A percentile compares a stretch with the other conserved stretches of the same genome.
phyloP scores from a whole-genome alignment of 768 basidiomycete genomes.

The Auricularia cornea region DNA sequence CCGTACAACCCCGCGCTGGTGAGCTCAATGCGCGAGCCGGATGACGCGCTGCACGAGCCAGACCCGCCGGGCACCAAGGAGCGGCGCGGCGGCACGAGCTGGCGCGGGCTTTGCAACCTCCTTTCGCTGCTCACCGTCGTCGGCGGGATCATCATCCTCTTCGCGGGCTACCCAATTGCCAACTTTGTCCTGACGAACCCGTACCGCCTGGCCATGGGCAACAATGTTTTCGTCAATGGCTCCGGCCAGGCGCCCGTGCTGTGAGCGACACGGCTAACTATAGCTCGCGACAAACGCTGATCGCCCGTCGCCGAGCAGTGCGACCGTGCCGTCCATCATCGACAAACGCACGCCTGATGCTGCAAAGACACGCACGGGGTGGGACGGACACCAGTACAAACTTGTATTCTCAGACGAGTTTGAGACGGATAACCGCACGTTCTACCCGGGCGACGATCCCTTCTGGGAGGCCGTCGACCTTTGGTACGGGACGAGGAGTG shows the following conservation, averaged over 20 bases:
- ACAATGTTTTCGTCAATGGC: constrained; percentile 57
- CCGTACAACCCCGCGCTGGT: constrained; percentile 18
- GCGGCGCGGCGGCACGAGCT: constrained; percentile 33
- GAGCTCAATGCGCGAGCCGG: constrained; percentile 36
- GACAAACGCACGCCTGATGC: constrained; percentile 59
- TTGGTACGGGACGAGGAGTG: constrained; percentile 77
- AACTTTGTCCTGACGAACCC: constrained; percentile 35
- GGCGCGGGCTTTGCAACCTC: constrained; percentile 32
- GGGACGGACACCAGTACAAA: constrained; percentile 60
- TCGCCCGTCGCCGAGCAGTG: constrained; percentile 9
- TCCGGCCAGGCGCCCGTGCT: constrained; percentile 60
- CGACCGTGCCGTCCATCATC: constrained; percentile 50
- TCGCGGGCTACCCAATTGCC: constrained; percentile 36
- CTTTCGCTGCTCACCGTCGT: constrained; percentile 28
- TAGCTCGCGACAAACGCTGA: constrained; percentile 2
- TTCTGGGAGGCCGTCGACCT: constrained; percentile 65
- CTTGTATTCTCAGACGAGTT: constrained; percentile 82
- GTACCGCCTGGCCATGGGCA: constrained; percentile 40
- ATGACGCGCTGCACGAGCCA: constrained; percentile 86
- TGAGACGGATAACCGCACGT: constrained; percentile 59
- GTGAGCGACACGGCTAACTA: constrained; percentile 16
- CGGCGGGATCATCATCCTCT: constrained; percentile 26
- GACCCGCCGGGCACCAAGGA: constrained; percentile 55
- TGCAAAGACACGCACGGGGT: constrained; percentile 57
- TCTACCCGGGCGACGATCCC: constrained; percentile 62